phyloP scores from a whole-genome alignment of 768 basidiomycete species.

The Gyrodon lividus region DNA sequence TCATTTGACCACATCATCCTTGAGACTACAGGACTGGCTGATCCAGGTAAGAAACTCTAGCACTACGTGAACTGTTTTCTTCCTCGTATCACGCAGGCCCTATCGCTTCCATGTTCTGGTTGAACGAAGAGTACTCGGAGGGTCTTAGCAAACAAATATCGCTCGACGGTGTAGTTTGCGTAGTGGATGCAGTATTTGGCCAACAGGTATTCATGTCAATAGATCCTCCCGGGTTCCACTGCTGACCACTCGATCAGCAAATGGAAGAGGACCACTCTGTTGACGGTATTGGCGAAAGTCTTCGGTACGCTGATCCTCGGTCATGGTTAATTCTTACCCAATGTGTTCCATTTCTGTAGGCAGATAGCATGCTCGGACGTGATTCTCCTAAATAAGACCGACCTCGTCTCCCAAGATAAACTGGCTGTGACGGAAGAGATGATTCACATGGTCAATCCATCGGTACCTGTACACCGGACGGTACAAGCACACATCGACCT shows the following conservation, averaged over 20 bases:
- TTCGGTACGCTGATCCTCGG: conserved; percentile 50
- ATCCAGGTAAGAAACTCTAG: conserved; percentile 63
- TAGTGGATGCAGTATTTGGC: conserved; percentile 88
- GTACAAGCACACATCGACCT: conserved; percentile 73
- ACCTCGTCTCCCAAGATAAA: conserved; percentile 55
- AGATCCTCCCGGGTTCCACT: conserved; percentile 30
- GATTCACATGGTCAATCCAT: conserved; percentile 78
- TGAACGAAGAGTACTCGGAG: conserved; percentile 74
- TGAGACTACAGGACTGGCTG: conserved; percentile 94
- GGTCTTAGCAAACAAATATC: conserved; percentile 69
- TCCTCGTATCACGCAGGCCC: conserved; percentile 50
- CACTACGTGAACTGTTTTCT: neutral
- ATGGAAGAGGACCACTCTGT: conserved; percentile 73
- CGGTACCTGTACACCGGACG: conserved; percentile 72
- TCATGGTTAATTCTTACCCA: neutral
- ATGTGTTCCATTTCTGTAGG: conserved; percentile 40
- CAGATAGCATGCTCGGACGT: conserved; percentile 95
- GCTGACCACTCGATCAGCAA: conserved; percentile 53
- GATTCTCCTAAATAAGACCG: conserved; percentile 88
- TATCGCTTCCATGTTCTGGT: conserved; percentile 85
- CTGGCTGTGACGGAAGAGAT: conserved; percentile 52
- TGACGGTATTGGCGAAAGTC: conserved; percentile 72
- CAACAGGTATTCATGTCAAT: conserved; percentile 40
- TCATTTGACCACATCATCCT: conserved; percentile 93
- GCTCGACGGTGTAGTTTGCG: conserved; percentile 88